Evolutionary conservation across 352 stramenopile species (phyloP).

Genomic region (Phytophthora podocarpi): DNA sequence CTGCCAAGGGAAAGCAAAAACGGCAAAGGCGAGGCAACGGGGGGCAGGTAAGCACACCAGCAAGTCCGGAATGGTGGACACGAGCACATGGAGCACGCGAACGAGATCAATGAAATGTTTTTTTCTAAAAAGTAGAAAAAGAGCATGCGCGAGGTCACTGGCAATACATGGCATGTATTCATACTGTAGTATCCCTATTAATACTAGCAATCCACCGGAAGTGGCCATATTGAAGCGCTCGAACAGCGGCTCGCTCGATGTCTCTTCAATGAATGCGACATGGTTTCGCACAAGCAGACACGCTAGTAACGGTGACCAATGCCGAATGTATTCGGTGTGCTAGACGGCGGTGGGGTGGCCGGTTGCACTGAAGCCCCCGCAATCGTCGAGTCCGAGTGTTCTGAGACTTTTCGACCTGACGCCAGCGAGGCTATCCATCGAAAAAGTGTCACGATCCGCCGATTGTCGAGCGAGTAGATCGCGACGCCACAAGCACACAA

Average conservation of each 20-base stretch:
- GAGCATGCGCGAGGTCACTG: not conserved
- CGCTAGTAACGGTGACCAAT: slow-evolving; percentile 10
- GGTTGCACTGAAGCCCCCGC: too few relatives aligned
- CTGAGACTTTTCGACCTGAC: slow-evolving; percentile 29
- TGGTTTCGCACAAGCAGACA: not conserved
- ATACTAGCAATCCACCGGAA: slow-evolving; percentile 5
- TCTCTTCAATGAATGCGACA: slow-evolving; percentile 8
- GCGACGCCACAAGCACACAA: not conserved
- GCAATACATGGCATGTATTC: too few relatives aligned
- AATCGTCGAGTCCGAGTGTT: slow-evolving; percentile 9
- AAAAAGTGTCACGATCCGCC: slow-evolving; percentile 16
- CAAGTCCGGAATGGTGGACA: slow-evolving; percentile 14
- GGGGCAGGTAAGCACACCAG: not conserved
- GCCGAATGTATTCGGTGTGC: slow-evolving; percentile 12
- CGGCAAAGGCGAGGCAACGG: slow-evolving; percentile 25
- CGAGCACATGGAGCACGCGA: slow-evolving; percentile 13
- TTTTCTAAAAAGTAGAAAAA: slow-evolving; percentile 8
- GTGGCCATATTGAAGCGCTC: slow-evolving; percentile 17
- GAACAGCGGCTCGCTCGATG: not conserved
- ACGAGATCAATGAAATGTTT: slow-evolving; percentile 13
- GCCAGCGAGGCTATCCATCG: slow-evolving; percentile 35
- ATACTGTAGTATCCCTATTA: too few relatives aligned
- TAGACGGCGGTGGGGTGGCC: not conserved
- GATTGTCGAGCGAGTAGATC: slow-evolving; percentile 11
- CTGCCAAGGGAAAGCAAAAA: not conserved